Base-by-base conservation (phyloP, 2,329 filamentous ascomycete genomes). In the Fusarium brevicatenulatum region DNA sequence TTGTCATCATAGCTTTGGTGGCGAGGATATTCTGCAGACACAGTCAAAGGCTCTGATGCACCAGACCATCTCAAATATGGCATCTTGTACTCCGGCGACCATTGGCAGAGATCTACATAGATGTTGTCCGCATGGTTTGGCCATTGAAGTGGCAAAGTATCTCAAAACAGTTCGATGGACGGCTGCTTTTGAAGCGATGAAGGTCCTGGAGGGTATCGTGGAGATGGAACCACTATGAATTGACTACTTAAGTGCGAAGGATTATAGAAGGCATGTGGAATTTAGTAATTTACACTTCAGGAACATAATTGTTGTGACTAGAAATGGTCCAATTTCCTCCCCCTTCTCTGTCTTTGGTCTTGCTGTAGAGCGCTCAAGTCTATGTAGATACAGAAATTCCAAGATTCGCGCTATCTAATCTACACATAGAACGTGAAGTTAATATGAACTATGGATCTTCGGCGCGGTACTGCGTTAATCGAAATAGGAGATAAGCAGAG, bases 161-260 rank as follows among this genome's bases (percentile, higher is more conserved):
- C 50, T 53, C 2, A 53, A 37, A 23, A 53, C 50, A 21, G 50
- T 53, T 36, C 32, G 50, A 9, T 53, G 50, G 50, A 53, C 50
- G 28, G 50, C 50, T 28, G 50, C 50, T 1, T 53, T 53, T 6
- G 50, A 53, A 21, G 50, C 50, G 0, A 53, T 53, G 50, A 53
- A 53, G 23, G 32, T 53, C 12, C 34, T 53, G 8, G 18, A 37
- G 5, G 34, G 32, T 1, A 53, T 53, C 11, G 34, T 53, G 9
- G 34, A 53, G 2, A 37, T 21, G 32, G 50, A 37, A n/a, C n/a
- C n/a, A n/a, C n/a, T n/a, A n/a, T n/a, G n/a, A n/a, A n/a, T n/a
- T n/a, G n/a, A n/a, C n/a, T n/a, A n/a, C n/a, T n/a, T n/a, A n/a
- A n/a, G n/a, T n/a, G n/a, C n/a, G n/a, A n/a, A n/a, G n/a, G n/a